Evolutionary conservation across 108 stramenopile genomes (phyloP).

Genomic region (Nitzschia inconspicua): DNA sequence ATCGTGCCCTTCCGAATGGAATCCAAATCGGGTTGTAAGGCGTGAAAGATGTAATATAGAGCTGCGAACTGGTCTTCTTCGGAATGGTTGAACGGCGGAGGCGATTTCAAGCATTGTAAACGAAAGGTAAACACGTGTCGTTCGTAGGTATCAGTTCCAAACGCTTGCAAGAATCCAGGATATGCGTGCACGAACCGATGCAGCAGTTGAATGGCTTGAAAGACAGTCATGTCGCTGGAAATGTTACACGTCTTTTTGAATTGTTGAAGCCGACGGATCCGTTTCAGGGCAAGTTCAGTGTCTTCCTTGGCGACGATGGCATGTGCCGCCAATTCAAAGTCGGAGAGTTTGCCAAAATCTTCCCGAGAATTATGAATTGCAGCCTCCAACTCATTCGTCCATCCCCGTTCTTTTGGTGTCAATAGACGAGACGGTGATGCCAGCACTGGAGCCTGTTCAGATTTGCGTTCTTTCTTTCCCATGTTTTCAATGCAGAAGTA

Average conservation of each 20-base stretch:
- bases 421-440: too few species aligned
- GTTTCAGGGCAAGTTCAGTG: neutral
- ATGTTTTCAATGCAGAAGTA: too few species aligned
- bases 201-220: neutral
- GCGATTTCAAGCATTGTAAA: neutral
- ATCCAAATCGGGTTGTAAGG: conserved; percentile 14
- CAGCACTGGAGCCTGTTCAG: too few species aligned
- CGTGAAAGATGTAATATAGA: conserved; percentile 9
- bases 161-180: conserved; percentile 15
- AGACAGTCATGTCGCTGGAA: neutral
- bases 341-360: neutral
- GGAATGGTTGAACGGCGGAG: conserved; percentile 1
- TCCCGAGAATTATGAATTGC: neutral
- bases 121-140: conserved; percentile 5
- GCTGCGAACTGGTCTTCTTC: conserved; percentile 1
- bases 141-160: conserved; percentile 2
- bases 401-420: neutral
- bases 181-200: conserved; percentile 8
- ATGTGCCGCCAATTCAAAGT: conserved; percentile 18
- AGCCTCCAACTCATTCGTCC: neutral
- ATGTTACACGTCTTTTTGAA: conserved; percentile 3
- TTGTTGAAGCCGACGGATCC: conserved; percentile 1
- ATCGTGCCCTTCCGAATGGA: conserved; percentile 13
- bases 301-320: conserved; percentile 7
- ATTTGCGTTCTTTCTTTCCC: too few species aligned